These are phyloP conservation scores for Malus asiatica DNA, from an alignment of 306 rosid genomes.

Conservation along the genomic window DNA sequence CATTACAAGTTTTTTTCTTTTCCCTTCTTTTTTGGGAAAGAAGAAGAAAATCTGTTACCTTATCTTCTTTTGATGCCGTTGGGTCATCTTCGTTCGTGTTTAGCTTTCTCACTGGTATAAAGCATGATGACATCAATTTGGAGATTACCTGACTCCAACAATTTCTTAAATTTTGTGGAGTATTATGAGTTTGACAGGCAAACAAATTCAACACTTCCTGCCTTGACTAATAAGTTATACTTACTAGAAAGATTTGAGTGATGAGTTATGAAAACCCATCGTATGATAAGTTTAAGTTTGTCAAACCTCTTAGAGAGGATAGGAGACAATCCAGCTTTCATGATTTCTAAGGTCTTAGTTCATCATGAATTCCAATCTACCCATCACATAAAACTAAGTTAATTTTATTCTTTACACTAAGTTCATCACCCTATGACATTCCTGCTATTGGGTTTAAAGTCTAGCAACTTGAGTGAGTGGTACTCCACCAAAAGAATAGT, in stretches of 20 bases:
- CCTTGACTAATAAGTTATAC: background rate
- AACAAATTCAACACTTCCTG: background rate
- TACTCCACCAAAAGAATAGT: background rate
- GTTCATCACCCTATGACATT: background rate
- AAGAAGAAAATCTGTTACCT: background rate
- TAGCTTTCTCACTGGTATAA: background rate
- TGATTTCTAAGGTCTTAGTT: background rate
- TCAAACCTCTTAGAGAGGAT: background rate
- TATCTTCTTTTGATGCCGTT: background rate
- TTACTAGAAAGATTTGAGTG: background rate
- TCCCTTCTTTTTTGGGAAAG: background rate
- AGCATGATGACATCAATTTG: background rate
- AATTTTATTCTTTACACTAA: background rate
- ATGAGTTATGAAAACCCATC: background rate
- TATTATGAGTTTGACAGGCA: background rate
- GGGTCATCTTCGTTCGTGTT: background rate
- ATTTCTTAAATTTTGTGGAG: background rate
- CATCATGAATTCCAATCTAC: background rate
- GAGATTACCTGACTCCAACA: background rate
- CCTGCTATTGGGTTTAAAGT: background rate
- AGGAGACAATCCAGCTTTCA: background rate
- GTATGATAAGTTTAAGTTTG: background rate
- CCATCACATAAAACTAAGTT: background rate
- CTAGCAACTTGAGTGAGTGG: background rate
- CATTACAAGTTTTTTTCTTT: background rate